Conservation (phyloP, 2,329 filamentous ascomycete species). For the Neonectria magnoliae region DNA sequence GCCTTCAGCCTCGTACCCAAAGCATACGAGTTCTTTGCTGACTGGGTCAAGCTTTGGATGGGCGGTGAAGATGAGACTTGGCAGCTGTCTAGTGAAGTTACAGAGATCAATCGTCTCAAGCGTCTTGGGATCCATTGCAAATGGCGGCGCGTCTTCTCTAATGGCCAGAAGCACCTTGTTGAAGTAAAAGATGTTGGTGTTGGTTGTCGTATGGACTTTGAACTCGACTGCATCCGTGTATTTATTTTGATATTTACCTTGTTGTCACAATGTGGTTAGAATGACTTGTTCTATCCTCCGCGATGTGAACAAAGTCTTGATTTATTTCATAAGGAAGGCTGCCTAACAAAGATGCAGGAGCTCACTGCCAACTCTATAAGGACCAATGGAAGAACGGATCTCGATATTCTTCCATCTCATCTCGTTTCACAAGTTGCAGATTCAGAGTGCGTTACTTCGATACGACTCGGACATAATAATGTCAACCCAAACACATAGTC, state of each 20-base stretch:
- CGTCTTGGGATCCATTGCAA: background rate
- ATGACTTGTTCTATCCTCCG: constrained; percentile 4
- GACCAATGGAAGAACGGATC: constrained; percentile 14
- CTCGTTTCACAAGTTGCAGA: constrained; percentile 23
- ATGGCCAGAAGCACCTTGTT: constrained; percentile 4
- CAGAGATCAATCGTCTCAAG: constrained; percentile 10
- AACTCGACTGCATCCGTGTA: constrained; percentile 15
- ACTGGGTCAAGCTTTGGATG: constrained; percentile 4
- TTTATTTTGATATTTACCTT: constrained; percentile 14
- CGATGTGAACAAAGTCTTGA: constrained; percentile 12
- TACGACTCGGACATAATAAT: too few species aligned
- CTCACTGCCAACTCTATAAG: background rate
- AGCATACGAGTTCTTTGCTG: background rate
- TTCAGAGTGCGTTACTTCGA: constrained; percentile 20
- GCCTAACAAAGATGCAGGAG: background rate
- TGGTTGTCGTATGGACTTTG: constrained; percentile 6
- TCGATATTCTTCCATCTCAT: constrained; percentile 27
- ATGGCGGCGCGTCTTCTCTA: constrained; percentile 5
- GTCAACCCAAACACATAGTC: background rate
- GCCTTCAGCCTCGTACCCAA: background rate
- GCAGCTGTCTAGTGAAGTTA: constrained; percentile 14
- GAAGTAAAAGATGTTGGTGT: constrained; percentile 18
- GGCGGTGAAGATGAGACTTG: constrained; percentile 1
- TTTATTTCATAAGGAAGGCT: background rate
- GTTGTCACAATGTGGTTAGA: too few species aligned